These are phyloP conservation scores for Neonectria faginata DNA, from an alignment of 2,329 filamentous ascomycete genomes.

Conservation along the genomic window DNA sequence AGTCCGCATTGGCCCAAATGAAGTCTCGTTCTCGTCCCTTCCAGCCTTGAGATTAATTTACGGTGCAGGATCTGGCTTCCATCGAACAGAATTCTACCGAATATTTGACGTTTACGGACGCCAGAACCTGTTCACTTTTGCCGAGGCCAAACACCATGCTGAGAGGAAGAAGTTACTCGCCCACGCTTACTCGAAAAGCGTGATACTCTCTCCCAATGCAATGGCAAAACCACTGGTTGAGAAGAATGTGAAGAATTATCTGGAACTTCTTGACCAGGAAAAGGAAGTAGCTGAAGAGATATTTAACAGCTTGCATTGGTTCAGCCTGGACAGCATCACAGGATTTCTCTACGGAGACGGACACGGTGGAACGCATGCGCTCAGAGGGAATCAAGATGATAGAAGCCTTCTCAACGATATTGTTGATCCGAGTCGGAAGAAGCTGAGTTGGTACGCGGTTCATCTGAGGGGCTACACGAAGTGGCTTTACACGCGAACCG, in stretches of 20 bases:
- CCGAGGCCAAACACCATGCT: slow-evolving; percentile 55
- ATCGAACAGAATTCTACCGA: slow-evolving; percentile 62
- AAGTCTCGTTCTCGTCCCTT: slow-evolving; percentile 57
- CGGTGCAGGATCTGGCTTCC: slow-evolving; percentile 63
- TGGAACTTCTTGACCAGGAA: slow-evolving; percentile 55
- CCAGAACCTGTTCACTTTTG: slow-evolving; percentile 65
- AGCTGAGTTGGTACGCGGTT: slow-evolving; percentile 61
- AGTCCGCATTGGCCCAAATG: slow-evolving; percentile 60
- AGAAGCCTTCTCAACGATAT: slow-evolving; percentile 60
- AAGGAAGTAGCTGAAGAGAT: slow-evolving; percentile 54
- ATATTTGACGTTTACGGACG: slow-evolving; percentile 67
- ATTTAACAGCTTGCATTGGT: slow-evolving; percentile 64
- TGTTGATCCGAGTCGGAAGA: slow-evolving; percentile 57
- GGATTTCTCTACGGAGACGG: slow-evolving; percentile 61
- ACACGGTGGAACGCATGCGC: slow-evolving; percentile 57
- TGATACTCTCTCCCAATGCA: slow-evolving; percentile 46
- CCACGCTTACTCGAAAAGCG: slow-evolving; percentile 65
- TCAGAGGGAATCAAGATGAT: slow-evolving; percentile 53
- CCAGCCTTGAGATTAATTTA: slow-evolving; percentile 65
- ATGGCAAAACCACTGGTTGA: slow-evolving; percentile 33
- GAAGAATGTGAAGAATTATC: slow-evolving; percentile 47
- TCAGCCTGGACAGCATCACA: slow-evolving; percentile 64
- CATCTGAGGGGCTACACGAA: slow-evolving; percentile 58
- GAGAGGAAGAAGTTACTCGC: slow-evolving; percentile 64
- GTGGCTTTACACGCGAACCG: slow-evolving; percentile 61